phyloP scores from a whole-genome alignment of 2,329 filamentous ascomycete species.

The Fusarium tricinctum region DNA sequence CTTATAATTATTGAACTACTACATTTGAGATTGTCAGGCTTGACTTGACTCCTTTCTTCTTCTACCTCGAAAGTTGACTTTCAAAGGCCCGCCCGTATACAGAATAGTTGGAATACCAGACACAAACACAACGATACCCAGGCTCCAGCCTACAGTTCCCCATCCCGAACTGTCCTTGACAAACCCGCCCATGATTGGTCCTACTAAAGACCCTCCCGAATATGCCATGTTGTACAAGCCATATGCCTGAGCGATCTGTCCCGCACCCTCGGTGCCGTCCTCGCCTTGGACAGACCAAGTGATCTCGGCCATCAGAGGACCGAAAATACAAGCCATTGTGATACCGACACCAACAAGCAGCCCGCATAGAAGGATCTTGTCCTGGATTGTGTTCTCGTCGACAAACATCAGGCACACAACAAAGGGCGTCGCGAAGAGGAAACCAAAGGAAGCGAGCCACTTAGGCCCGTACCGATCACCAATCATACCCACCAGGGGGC shows the following conservation, averaged over 20 bases:
- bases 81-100: slow-evolving; percentile 51
- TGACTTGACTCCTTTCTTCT: neutral
- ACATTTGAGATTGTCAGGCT: neutral
- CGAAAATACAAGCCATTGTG: slow-evolving; percentile 52
- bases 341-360: slow-evolving; percentile 52
- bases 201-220: slow-evolving; percentile 52
- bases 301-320: slow-evolving; percentile 56
- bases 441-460: slow-evolving; percentile 53
- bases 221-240: slow-evolving; percentile 56
- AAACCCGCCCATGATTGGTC: slow-evolving; percentile 55
- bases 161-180: slow-evolving; percentile 53
- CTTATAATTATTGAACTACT: neutral
- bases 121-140: slow-evolving; percentile 50
- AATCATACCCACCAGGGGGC: slow-evolving; percentile 51
- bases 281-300: slow-evolving; percentile 51
- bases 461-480: slow-evolving; percentile 55
- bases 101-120: slow-evolving; percentile 49
- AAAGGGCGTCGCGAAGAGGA: slow-evolving; percentile 53
- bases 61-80: slow-evolving; percentile 47
- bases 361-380: slow-evolving; percentile 53
- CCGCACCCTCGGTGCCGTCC: slow-evolving; percentile 39
- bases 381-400: slow-evolving; percentile 47
- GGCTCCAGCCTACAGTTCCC: slow-evolving; percentile 52
- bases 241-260: slow-evolving; percentile 54
- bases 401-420: slow-evolving; percentile 54